Base-by-base conservation (phyloP, 371 early-diverging fungal species). In the Coemansia sp. region DNA sequence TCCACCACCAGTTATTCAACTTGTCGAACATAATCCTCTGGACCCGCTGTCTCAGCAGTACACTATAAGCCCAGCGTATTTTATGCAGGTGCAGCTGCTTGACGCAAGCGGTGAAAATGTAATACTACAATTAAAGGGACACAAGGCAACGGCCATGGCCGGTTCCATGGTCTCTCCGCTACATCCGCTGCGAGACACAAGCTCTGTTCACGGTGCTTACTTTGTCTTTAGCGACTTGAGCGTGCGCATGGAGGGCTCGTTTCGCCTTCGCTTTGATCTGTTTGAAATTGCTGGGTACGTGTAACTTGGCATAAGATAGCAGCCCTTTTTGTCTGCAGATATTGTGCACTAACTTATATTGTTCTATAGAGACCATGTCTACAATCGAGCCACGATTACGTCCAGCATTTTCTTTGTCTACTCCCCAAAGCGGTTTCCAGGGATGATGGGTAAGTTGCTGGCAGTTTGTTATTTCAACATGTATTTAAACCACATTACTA, bases 151-250 rank as follows among this genome's bases (percentile, higher is more conserved):
- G 0, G 71, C 74, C 26, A 80, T 81, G 73, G 72, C 81, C 1
- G 98, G 98, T 8, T 91, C 93, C 5, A 90, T 93, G 53, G 95
- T 94, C 13, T 95, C 95, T 0, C 93, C 95, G 1, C 79, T 95
- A 40, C 92, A 92, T 77, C 88, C 93, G 7, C 83, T 96, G 61
- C 90, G 90, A 61, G 96, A 95, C 68, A 84, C 86, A 26, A 90
- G 92, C 68, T 87, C 88, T 63, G 82, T 84, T n/a, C 93, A 94
- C 63, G 97, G 93, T 52, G 95, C 92, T 2, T 96, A 94, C 79
- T 97, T 96, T 83, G 95, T 97, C 39, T 98, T 97, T 81, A 93
- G 94, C 37, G 98, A 98, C 73, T 79, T 98, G 56, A 92, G 92
- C 2, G 92, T 95, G 16, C 82, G 97, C 39, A 88, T 90, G 80